A percentile compares a stretch with the other conserved stretches of the same genome.
phyloP scores from a whole-genome alignment of 2,329 filamentous ascomycete species.

The Paraphoma sp. region DNA sequence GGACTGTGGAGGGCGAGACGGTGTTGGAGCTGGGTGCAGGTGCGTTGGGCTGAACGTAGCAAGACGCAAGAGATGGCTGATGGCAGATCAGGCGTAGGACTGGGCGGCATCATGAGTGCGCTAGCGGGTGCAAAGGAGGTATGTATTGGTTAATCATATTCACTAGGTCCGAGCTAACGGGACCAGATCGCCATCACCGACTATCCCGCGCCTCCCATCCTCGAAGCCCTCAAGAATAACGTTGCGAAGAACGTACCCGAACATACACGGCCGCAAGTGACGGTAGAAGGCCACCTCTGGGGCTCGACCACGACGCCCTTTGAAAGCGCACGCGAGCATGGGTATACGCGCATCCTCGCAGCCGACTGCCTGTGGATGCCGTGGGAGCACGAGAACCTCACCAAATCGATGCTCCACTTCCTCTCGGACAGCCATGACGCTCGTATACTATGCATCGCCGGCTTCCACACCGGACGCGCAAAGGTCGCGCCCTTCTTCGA shows the following conservation, averaged over 20 bases:
- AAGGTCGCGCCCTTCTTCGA: slow-evolving; percentile 73
- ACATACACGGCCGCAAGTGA: slow-evolving; percentile 45
- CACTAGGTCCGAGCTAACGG: neutral
- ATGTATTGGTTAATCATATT: slow-evolving; percentile 23
- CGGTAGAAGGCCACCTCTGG: slow-evolving; percentile 70
- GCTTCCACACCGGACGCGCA: slow-evolving; percentile 73
- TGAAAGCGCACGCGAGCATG: slow-evolving; percentile 42
- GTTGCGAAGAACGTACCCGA: slow-evolving; percentile 59
- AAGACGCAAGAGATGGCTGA: slow-evolving; percentile 32
- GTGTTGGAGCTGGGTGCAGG: slow-evolving; percentile 74
- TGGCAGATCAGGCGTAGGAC: slow-evolving; percentile 50
- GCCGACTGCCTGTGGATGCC: slow-evolving; percentile 81
- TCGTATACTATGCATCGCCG: slow-evolving; percentile 70
- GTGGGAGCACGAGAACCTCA: slow-evolving; percentile 72
- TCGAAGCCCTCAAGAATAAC: slow-evolving; percentile 66
- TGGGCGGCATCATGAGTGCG: slow-evolving; percentile 55
- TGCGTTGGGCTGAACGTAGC: slow-evolving; percentile 48
- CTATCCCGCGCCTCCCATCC: slow-evolving; percentile 68
- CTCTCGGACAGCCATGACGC: slow-evolving; percentile 55
- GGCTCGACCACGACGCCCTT: slow-evolving; percentile 59
- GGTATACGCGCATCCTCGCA: slow-evolving; percentile 69
- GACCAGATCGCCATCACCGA: slow-evolving; percentile 66
- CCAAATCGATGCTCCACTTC: slow-evolving; percentile 68
- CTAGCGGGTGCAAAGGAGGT: slow-evolving; percentile 55
- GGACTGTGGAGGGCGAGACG: slow-evolving; percentile 58